Evolutionary conservation across 2,329 filamentous ascomycete species (phyloP).

Genomic region (Talaromyces marneffei): DNA sequence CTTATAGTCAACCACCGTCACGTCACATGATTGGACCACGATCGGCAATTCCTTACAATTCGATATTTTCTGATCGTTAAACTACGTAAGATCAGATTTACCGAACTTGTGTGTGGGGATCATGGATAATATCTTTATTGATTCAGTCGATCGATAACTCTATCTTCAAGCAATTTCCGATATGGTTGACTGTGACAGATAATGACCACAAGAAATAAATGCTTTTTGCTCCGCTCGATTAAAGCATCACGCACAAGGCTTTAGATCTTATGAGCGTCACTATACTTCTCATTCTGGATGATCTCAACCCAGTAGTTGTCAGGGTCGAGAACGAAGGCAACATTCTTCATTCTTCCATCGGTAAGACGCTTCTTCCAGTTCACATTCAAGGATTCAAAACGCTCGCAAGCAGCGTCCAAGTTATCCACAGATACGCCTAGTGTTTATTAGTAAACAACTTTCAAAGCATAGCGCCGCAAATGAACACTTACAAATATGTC

Average conservation of each 20-base stretch:
- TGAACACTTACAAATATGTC: constrained; percentile 69
- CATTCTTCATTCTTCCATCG: constrained; percentile 85
- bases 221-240: neutral
- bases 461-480: neutral
- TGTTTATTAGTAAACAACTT: constrained; percentile 1
- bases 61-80: too few relatives aligned
- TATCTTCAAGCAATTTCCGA: neutral
- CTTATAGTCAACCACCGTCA: neutral
- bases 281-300: constrained; percentile 61
- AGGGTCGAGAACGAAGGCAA: constrained; percentile 85
- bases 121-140: too few relatives aligned
- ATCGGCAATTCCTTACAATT: neutral
- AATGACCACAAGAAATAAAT: neutral
- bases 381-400: constrained; percentile 75
- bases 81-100: neutral
- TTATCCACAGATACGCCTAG: constrained; percentile 75
- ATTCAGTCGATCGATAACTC: too few relatives aligned
- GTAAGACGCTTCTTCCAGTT: constrained; percentile 94
- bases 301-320: constrained; percentile 75
- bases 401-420: constrained; percentile 76
- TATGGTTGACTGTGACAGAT: neutral
- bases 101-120: neutral
- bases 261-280: constrained; percentile 7
- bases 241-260: neutral
- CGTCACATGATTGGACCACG: constrained; percentile 1